Evolutionary conservation across 345 rosid species (phyloP).

Genomic region (Ceriops tagal): DNA sequence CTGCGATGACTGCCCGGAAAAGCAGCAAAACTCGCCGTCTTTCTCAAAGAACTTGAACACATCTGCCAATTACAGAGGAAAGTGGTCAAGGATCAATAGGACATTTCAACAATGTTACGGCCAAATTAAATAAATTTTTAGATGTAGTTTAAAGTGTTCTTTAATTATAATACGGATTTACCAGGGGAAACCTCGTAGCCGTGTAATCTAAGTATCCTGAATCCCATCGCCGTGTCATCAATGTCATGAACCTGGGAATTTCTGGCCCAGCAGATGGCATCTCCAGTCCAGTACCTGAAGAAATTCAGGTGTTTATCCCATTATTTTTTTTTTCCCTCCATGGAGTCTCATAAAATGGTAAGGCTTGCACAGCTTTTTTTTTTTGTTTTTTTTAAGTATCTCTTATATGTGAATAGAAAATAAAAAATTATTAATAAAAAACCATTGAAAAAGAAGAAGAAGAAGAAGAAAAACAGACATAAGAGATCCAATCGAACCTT

Average conservation of each 20-base stretch:
- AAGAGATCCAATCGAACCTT: too few species aligned
- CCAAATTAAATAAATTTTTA: not conserved
- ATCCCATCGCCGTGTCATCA: conserved; percentile 89
- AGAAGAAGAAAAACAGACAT: too few species aligned
- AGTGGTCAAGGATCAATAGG: not conserved
- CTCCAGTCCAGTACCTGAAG: conserved; percentile 65
- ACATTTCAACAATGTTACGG: not conserved
- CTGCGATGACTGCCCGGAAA: conserved; percentile 64
- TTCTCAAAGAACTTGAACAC: conserved; percentile 66
- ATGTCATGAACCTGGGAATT: conserved; percentile 60
- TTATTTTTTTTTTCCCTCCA: too few species aligned
- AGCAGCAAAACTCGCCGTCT: conserved; percentile 60
- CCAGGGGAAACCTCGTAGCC: conserved; percentile 73
- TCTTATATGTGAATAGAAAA: too few species aligned
- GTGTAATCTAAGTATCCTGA: conserved; percentile 62
- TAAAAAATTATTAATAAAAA: too few species aligned
- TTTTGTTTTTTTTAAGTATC: too few species aligned
- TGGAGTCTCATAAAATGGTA: too few species aligned
- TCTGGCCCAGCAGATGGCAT: conserved; percentile 87
- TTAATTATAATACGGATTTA: conserved; percentile 16
- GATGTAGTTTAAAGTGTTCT: not conserved
- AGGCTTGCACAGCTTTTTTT: too few species aligned
- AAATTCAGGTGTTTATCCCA: not conserved
- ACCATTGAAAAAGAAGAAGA: too few species aligned
- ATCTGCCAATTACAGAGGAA: conserved; percentile 32